phyloP scores from a whole-genome alignment of 2,329 filamentous ascomycete genomes.

The Cytospora leucostoma region DNA sequence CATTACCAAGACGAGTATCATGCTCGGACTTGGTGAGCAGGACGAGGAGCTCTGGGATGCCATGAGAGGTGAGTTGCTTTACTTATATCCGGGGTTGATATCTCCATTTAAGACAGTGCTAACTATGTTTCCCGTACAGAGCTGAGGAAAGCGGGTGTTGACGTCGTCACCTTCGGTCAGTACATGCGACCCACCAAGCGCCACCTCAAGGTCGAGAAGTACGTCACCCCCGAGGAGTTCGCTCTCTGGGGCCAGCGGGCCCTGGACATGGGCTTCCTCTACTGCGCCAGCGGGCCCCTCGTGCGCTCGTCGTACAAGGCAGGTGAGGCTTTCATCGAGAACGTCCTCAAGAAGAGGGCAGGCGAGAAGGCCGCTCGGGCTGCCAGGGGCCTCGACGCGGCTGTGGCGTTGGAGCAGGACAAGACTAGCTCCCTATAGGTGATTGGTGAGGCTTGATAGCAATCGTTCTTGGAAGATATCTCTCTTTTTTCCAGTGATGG shows the following conservation, averaged over 20 bases:
- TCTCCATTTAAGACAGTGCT: not conserved
- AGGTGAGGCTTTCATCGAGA: constrained; percentile 98
- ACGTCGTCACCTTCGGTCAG: constrained; percentile 98
- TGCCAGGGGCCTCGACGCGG: constrained; percentile 40
- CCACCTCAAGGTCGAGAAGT: constrained; percentile 95
- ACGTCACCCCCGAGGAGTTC: constrained; percentile 88
- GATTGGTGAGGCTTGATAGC: not conserved
- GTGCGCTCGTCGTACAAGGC: constrained; percentile 97
- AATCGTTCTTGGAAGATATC: not conserved
- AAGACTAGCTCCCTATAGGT: constrained; percentile 21
- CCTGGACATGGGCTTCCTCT: constrained; percentile 93
- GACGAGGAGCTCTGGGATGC: constrained; percentile 83
- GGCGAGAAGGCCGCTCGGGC: constrained; percentile 42
- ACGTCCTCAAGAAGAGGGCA: constrained; percentile 84
- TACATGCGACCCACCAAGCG: constrained; percentile 99
- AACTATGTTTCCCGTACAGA: constrained; percentile 47
- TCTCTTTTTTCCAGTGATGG: not conserved
- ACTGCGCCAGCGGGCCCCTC: constrained; percentile 90
- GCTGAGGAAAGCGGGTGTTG: constrained; percentile 77
- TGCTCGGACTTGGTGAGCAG: constrained; percentile 92
- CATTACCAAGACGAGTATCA: constrained; percentile 98
- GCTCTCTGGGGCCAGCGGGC: constrained; percentile 89
- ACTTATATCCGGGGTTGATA: not conserved
- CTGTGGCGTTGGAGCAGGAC: constrained; percentile 40
- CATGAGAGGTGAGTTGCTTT: constrained; percentile 58